Percentiles rank a stretch among this genome's conserved stretches.
These are phyloP conservation scores for Colletotrichum tanaceti DNA, from an alignment of 2,329 filamentous ascomycete species.

Conservation along the genomic window DNA sequence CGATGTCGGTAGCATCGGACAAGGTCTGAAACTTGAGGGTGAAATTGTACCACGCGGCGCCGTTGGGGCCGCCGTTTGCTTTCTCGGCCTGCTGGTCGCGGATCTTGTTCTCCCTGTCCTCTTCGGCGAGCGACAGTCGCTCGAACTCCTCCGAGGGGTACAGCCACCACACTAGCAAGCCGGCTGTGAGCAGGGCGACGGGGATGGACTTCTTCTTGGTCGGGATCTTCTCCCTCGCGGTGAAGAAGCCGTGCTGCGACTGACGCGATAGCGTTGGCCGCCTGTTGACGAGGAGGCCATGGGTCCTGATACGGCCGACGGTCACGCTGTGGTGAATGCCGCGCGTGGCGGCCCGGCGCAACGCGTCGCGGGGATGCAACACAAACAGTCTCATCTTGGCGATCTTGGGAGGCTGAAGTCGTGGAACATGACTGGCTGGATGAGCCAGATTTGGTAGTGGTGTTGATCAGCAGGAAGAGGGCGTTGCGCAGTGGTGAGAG, in stretches of 20 bases:
- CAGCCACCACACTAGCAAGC: constrained; percentile 57
- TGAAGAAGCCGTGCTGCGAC: constrained; percentile 41
- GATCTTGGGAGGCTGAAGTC: constrained; percentile 20
- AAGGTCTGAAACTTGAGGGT: constrained; percentile 63
- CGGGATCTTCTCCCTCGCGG: constrained; percentile 41
- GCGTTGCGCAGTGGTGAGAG: constrained; percentile 3
- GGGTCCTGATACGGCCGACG: constrained; percentile 35
- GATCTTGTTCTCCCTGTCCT: constrained; percentile 36
- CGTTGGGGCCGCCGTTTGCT: constrained; percentile 41
- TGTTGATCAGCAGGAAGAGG: constrained; percentile 18
- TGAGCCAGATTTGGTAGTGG: constrained; percentile 16
- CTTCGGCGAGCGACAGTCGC: constrained; percentile 46
- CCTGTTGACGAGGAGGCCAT: constrained; percentile 26
- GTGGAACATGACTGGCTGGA: constrained; percentile 34
- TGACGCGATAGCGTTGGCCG: constrained; percentile 33
- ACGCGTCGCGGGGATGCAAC: constrained; percentile 16
- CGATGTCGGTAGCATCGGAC: constrained; percentile 63
- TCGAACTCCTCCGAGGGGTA: constrained; percentile 58
- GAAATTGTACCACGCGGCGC: constrained; percentile 62
- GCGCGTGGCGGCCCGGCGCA: constrained; percentile 21
- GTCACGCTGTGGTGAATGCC: constrained; percentile 33
- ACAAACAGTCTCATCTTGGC: constrained; percentile 34
- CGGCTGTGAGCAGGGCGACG: constrained; percentile 50
- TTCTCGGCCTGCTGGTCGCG: constrained; percentile 39
- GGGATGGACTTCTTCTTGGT: constrained; percentile 45